Evolutionary conservation across 108 stramenopile species (phyloP).

Genomic region (Fragilaria radians): DNA sequence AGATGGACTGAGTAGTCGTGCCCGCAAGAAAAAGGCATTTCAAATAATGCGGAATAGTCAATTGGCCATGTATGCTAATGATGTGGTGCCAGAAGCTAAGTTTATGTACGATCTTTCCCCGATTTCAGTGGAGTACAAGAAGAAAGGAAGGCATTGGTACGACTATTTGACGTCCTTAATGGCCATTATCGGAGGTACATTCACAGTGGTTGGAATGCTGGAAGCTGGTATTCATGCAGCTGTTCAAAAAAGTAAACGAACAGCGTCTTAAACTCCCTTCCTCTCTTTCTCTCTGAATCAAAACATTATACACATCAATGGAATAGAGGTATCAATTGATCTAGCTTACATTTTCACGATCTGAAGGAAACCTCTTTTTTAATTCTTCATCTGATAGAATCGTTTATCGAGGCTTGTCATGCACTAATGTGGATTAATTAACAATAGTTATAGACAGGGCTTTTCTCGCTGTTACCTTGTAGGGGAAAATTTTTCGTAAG

Average conservation of each 20-base stretch:
- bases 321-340: too few relatives aligned
- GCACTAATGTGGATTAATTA: too few relatives aligned
- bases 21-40: conserved; percentile 24
- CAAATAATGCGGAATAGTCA: conserved; percentile 63
- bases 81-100: conserved; percentile 72
- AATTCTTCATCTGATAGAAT: too few relatives aligned
- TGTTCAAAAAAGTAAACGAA: neutral
- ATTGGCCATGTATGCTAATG: conserved; percentile 42
- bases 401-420: too few relatives aligned
- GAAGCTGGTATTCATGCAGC: conserved; percentile 29
- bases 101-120: conserved; percentile 81
- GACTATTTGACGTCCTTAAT: conserved; percentile 88
- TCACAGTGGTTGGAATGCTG: conserved; percentile 92
- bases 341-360: too few relatives aligned
- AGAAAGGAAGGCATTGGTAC: conserved; percentile 61
- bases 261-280: neutral
- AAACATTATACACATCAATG: too few relatives aligned
- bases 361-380: too few relatives aligned
- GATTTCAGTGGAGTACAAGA: conserved; percentile 49
- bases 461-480: too few relatives aligned
- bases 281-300: too few relatives aligned
- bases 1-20: conserved; percentile 32
- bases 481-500: too few relatives aligned
- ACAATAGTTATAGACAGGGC: too few relatives aligned
- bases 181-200: conserved; percentile 93